Conservation (phyloP, 2,329 filamentous ascomycete species). For the Magnaporthiopsis incrustans region DNA sequence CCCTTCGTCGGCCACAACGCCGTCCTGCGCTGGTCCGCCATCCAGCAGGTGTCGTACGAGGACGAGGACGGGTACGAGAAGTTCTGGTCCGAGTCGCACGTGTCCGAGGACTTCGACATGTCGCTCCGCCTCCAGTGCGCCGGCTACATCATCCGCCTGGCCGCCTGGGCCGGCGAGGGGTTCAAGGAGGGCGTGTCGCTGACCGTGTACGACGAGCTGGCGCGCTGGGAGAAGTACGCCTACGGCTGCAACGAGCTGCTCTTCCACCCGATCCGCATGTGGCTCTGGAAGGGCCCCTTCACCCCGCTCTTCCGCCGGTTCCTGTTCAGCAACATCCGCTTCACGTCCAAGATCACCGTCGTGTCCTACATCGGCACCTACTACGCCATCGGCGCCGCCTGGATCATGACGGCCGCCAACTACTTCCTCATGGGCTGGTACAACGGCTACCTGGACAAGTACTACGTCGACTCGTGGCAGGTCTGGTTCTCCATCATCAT, state of each 20-base stretch:
- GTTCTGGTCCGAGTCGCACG: constrained; percentile 74
- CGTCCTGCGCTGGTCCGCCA: constrained; percentile 65
- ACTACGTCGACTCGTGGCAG: constrained; percentile 71
- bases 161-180: constrained; percentile 64
- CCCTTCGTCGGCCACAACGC: constrained; percentile 79
- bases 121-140: constrained; percentile 65
- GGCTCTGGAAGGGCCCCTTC: constrained; percentile 67
- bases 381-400: constrained; percentile 69
- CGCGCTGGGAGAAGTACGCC: constrained; percentile 81
- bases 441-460: constrained; percentile 71
- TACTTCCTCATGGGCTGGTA: constrained; percentile 72
- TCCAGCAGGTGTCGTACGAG: constrained; percentile 64
- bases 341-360: constrained; percentile 69
- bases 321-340: constrained; percentile 62
- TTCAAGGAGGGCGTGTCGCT: constrained; percentile 80
- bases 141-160: constrained; percentile 66
- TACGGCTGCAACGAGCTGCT: constrained; percentile 78
- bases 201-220: constrained; percentile 77
- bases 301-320: constrained; percentile 72
- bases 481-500: constrained; percentile 76
- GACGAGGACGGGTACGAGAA: constrained; percentile 68
- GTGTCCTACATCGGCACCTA: constrained; percentile 74
- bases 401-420: constrained; percentile 65
- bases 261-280: constrained; percentile 69
- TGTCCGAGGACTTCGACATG: constrained; percentile 79